Evolutionary conservation across 2,329 filamentous ascomycete genomes (phyloP), one percentile per base, ranked within the genome.

Genomic region (Verticillium longisporum): DNA sequence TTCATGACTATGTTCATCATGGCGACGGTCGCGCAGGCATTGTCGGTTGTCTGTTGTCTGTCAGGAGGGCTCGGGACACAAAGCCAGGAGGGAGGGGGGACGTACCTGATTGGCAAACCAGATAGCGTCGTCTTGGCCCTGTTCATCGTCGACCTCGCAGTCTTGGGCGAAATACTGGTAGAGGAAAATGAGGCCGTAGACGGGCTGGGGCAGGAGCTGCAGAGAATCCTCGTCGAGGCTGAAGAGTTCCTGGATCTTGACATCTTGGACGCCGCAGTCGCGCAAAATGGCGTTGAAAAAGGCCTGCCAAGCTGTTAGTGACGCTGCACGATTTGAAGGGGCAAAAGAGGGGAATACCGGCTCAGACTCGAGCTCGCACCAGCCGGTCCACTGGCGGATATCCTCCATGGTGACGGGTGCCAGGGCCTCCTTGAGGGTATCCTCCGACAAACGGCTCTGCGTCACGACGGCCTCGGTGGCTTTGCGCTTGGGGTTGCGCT

Each of bases 1-100:
- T 98, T 98, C 84, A 97, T 96, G 70, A 97, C 78, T 63, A 97
- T 96, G 69, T 98, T 98, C 67, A 97, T 83, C 66, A 98, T 80
- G 3, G 95, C 92, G 55, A 97, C 86, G n/a, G 91, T 95, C 21
- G 92, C 95, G 74, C 95, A 99, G 32, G 92, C 89, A 73, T 96
- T 96, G 60, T 85, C 82, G 0, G 87, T 88, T 1, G 90, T 92
- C 88, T 94, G 63, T 13, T 26, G 26, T 26, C 26, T 26, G 26
- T 26, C 26, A 26, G 26, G 11, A 9, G 31, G 15, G 34, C 62
- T 10, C 62, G 60, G 14, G 10, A 31, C 6, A 26, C 59, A 18
- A 38, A 31, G 26, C 1, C 13, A 60, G 13, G 1, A 33, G 31
- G 34, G 18, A 21, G 9, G 68, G 26, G 26, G 26, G 2, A 3